These are phyloP conservation scores for Pyronema omphalodes DNA, from an alignment of 495 filamentous ascomycete species.

Conservation along the genomic window DNA sequence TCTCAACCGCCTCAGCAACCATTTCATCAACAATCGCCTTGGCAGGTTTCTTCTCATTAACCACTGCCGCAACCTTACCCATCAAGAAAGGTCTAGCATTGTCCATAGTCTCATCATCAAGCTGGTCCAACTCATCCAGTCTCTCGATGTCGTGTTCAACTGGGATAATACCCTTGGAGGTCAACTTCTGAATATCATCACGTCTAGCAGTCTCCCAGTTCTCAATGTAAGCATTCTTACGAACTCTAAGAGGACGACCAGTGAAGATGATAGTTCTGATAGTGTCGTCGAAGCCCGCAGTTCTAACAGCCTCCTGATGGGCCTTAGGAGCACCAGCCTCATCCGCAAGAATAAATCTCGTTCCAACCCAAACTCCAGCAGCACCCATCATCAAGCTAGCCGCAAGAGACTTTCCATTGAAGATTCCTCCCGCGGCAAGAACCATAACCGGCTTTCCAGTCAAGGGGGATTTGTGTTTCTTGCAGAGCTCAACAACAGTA, in stretches of 20 bases:
- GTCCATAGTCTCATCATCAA: constrained; percentile 63
- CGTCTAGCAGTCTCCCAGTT: constrained; percentile 91
- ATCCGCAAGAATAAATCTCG: constrained; percentile 79
- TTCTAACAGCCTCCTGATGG: constrained; percentile 92
- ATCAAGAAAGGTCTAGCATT: constrained; percentile 83
- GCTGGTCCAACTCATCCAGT: constrained; percentile 35
- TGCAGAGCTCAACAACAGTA: constrained; percentile 64
- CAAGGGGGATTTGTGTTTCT: constrained; percentile 67
- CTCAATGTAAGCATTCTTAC: constrained; percentile 76
- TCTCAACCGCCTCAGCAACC: constrained; percentile 57
- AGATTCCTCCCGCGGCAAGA: constrained; percentile 84
- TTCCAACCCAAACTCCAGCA: constrained; percentile 86
- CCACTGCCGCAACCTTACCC: constrained; percentile 89
- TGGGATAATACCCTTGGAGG: constrained; percentile 70
- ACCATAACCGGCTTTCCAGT: constrained; percentile 76
- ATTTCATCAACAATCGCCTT: constrained; percentile 93
- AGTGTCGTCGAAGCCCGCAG: constrained; percentile 82
- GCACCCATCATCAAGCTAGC: constrained; percentile 87
- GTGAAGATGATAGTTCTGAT: constrained; percentile 97
- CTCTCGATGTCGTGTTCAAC: constrained; percentile 89
- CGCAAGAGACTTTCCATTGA: constrained; percentile 78
- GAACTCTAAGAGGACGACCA: constrained; percentile 79
- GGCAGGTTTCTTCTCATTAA: constrained; percentile 80
- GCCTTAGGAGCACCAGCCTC: constrained; percentile 86
- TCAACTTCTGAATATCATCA: constrained; percentile 79